Percentiles rank a stretch among this genome's conserved stretches.
Conservation (phyloP, 225 moss, liverwort and hornwort species). For the Marchantia paleacea region DNA sequence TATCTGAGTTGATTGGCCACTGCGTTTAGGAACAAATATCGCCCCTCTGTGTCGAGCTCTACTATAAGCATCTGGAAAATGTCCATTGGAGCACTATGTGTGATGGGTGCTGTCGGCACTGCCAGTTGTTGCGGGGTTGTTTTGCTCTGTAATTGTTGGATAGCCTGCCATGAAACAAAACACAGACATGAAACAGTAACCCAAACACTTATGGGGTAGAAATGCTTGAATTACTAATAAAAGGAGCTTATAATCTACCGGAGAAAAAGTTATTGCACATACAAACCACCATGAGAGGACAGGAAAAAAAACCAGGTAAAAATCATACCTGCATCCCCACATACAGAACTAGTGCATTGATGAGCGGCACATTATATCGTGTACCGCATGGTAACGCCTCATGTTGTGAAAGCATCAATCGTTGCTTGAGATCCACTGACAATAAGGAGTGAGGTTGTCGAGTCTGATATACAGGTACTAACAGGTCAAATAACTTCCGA, state of each 20-base stretch:
- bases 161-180: constrained; percentile 45
- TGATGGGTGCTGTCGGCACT: constrained; percentile 83
- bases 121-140: constrained; percentile 79
- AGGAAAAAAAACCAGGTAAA: too few species aligned
- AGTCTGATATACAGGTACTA: constrained; percentile 42
- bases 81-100: constrained; percentile 98
- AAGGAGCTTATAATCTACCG: neutral
- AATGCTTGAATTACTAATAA: neutral
- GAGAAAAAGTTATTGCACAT: neutral
- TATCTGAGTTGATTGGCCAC: constrained; percentile 95
- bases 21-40: constrained; percentile 85
- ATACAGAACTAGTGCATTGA: constrained; percentile 85
- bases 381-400: constrained; percentile 76
- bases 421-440: constrained; percentile 79
- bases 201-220: neutral
- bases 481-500: too few species aligned
- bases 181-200: neutral
- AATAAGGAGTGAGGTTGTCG: constrained; percentile 66
- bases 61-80: constrained; percentile 81
- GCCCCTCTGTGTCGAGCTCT: constrained; percentile 93
- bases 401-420: constrained; percentile 66
- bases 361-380: constrained; percentile 83
- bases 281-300: neutral
- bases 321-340: constrained; percentile 82
- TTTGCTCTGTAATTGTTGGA: constrained; percentile 87